These are phyloP conservation scores for Epichloe uncinata DNA, from an alignment of 2,329 filamentous ascomycete species.

Conservation along the genomic window DNA sequence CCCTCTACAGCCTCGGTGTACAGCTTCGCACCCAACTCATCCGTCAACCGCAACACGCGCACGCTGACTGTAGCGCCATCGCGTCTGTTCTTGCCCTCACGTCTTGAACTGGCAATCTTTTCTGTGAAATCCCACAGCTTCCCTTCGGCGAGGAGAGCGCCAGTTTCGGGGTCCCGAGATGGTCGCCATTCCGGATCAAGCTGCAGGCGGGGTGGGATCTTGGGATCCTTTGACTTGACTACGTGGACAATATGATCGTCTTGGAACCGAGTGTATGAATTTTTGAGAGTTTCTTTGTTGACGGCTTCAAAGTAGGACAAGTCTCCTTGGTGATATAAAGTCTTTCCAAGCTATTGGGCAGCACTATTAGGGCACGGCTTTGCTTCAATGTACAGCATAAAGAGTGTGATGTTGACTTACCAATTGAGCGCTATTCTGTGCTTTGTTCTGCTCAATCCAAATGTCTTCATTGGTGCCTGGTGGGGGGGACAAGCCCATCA, in stretches of 20 bases:
- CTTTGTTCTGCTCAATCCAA: conserved; percentile 68
- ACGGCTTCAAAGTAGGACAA: conserved; percentile 96
- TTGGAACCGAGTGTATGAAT: conserved; percentile 76
- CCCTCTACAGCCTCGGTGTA: conserved; percentile 44
- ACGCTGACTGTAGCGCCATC: conserved; percentile 82
- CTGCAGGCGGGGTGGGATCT: conserved; percentile 47
- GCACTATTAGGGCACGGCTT: conserved; percentile 4
- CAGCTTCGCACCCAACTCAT: conserved; percentile 55
- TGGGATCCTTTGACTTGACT: conserved; percentile 52
- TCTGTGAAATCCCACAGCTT: conserved; percentile 87
- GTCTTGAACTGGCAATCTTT: conserved; percentile 64
- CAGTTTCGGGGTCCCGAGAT: conserved; percentile 46
- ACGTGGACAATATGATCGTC: conserved; percentile 81
- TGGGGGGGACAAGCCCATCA: conserved; percentile 77
- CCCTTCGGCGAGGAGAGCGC: conserved; percentile 53
- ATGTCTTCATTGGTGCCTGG: conserved; percentile 41
- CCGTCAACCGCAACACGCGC: conserved; percentile 65
- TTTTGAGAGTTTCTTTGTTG: conserved; percentile 95
- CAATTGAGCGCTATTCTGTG: conserved; percentile 69
- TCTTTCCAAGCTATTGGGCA: conserved; percentile 64
- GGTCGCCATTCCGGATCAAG: conserved; percentile 67
- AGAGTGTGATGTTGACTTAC: conserved; percentile 29
- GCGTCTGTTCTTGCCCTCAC: conserved; percentile 92
- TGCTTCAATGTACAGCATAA: no score
- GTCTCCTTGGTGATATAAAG: conserved; percentile 93